Evolutionary conservation across 192 early-diverging fungal genomes (phyloP).

Genomic region (Ambispora gerdemannii): DNA sequence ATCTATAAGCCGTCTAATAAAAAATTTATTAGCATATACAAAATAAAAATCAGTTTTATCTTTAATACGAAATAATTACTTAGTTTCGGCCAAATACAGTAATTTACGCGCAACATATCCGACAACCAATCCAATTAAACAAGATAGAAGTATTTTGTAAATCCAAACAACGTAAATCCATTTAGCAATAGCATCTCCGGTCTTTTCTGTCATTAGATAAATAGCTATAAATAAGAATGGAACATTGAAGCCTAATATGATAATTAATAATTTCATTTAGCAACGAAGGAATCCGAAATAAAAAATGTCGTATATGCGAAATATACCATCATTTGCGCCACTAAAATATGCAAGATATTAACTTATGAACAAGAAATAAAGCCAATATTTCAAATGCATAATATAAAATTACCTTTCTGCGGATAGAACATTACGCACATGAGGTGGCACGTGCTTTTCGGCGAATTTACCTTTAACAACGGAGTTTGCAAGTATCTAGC

Average conservation of each 20-base stretch:
- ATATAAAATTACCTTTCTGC: conserved; percentile 65
- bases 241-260: conserved; percentile 54
- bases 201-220: conserved; percentile 57
- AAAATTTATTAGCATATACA: too few species aligned
- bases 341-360: conserved; percentile 42
- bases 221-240: conserved; percentile 81
- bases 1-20: conserved; percentile 77
- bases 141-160: conserved; percentile 75
- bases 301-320: too few species aligned
- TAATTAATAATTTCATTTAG: not conserved
- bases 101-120: conserved; percentile 67
- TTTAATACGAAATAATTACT: conserved; percentile 30
- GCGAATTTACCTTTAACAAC: conserved; percentile 94
- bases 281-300: too few species aligned
- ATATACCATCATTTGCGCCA: conserved; percentile 76
- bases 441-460: conserved; percentile 78
- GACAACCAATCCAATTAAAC: conserved; percentile 66
- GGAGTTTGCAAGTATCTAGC: conserved; percentile 76
- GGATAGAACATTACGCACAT: conserved; percentile 69
- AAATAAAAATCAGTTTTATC: not conserved
- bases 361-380: conserved; percentile 16
- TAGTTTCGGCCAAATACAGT: conserved; percentile 62
- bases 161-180: conserved; percentile 75
- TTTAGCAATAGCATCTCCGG: conserved; percentile 66
- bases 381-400: too few species aligned